Percentiles rank a stretch among this genome's conserved stretches.
Evolutionary conservation across 306 rosid species (phyloP).

Genomic region (Nissolia schottii): DNA sequence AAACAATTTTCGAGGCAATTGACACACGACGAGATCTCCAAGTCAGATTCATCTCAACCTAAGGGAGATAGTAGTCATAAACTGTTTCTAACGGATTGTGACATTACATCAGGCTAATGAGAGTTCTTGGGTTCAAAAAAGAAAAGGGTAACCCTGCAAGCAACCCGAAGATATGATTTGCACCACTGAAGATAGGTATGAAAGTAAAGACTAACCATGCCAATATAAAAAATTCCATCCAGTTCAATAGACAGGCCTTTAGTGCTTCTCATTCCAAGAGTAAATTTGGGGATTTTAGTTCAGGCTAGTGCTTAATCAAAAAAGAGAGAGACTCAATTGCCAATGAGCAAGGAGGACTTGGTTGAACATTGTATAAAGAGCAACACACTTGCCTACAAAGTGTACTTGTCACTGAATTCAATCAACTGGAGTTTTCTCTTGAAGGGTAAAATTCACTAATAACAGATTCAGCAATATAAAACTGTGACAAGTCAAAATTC

Average conservation of each 20-base stretch:
- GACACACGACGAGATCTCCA: background rate
- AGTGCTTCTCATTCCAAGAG: background rate
- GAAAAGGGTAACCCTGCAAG: background rate
- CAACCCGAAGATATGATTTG: background rate
- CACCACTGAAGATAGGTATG: background rate
- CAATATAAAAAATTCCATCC: background rate
- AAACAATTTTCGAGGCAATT: background rate
- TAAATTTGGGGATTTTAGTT: background rate
- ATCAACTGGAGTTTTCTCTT: no score
- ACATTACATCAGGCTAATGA: background rate
- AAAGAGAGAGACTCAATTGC: background rate
- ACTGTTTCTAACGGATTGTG: background rate
- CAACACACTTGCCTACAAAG: background rate
- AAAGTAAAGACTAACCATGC: background rate
- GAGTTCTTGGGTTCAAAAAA: background rate
- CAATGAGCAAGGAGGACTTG: background rate
- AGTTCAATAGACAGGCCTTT: background rate
- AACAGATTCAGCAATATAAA: background rate
- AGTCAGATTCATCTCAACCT: background rate
- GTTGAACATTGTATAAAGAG: background rate
- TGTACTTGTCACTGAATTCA: no score
- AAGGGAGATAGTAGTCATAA: slow-evolving; percentile 4
- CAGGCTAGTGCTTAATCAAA: background rate
- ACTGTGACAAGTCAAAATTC: background rate
- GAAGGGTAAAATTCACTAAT: no score